Evolutionary conservation across 805 yeast species (phyloP), one percentile per base, ranked within the genome.

Genomic region (Metschnikowia continentalis): DNA sequence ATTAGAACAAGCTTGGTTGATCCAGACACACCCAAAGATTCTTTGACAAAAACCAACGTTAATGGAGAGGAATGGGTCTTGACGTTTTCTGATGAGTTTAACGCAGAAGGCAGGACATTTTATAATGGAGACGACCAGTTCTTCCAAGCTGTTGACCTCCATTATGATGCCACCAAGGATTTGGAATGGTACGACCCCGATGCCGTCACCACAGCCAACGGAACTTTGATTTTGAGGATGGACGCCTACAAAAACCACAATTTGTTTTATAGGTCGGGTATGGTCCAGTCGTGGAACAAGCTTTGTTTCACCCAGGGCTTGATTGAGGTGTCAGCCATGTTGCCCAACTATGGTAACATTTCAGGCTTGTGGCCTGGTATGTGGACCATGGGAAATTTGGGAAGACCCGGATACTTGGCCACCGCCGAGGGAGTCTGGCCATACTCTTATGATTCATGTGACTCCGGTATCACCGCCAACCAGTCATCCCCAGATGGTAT

Each of bases 51-150:
- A 35, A 64, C 55, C 37, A 50, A 55, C 19, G 49, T 53, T 26
- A 82, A 79, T 59, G 96, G 96, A 32, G 76, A 82, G 32, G 56
- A 52, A 30, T 73, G 77, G 77, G 51, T 52, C 4, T 62, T 72
- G 53, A 72, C 67, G 5, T 73, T 73, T 48, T 66, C 72, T 20
- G 77, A 73, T 50, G 77, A 73, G 53, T 73, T 73, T 54, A 70
- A 71, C 51, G 75, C 69, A 14, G 75, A 70, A 52, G 77, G 77
- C 1, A 56, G 77, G 51, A 72, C 76, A 0, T 73, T 73, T 48
- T 72, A 72, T 53, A 73, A 67, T 30, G 76, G 74, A 33, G 77
- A 73, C 54, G 77, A 73, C 61, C 77, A 72, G 58, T 73, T 73
- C 50, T 73, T 69, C 57, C 64, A 67, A 23, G 76, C 76, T 8